Conservation (phyloP, 2,329 filamentous ascomycete species). For the Aspergillus brunneoviolaceus region DNA sequence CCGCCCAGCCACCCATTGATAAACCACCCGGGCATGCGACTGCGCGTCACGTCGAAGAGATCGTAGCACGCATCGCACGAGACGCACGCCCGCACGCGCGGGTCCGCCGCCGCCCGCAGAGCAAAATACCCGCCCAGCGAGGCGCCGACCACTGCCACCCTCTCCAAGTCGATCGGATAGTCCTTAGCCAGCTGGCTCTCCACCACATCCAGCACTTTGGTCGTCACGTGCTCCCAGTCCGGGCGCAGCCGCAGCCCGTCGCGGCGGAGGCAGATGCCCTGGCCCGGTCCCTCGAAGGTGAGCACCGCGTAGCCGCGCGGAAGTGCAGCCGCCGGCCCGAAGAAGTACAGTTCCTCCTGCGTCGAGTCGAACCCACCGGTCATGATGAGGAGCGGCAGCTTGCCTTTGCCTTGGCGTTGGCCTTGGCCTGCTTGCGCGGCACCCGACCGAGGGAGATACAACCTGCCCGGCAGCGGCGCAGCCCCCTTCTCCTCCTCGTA, state of each 20-base stretch:
- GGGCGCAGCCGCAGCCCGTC: slow-evolving; percentile 33
- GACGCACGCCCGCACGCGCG: slow-evolving; percentile 48
- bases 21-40: too few relatives aligned
- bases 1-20: too few relatives aligned
- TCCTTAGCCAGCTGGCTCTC: slow-evolving; percentile 3
- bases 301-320: slow-evolving; percentile 45
- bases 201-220: slow-evolving; percentile 31
- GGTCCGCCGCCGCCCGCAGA: slow-evolving; percentile 44
- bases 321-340: slow-evolving; percentile 25
- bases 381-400: slow-evolving; percentile 38
- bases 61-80: too few relatives aligned
- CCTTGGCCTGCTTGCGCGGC: slow-evolving; percentile 8
- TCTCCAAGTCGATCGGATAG: slow-evolving; percentile 34
- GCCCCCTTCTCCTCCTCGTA: too few relatives aligned
- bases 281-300: slow-evolving; percentile 50
- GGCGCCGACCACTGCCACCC: slow-evolving; percentile 40
- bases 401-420: neutral
- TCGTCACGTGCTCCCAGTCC: slow-evolving; percentile 41
- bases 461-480: too few relatives aligned
- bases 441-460: neutral
- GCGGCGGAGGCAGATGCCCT: slow-evolving; percentile 40
- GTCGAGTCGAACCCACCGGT: slow-evolving; percentile 38
- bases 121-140: slow-evolving; percentile 51
- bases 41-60: too few relatives aligned
- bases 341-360: slow-evolving; percentile 45